Evolutionary conservation across 805 yeast genomes (phyloP).

Genomic region (Cyberlindnera maritima): DNA sequence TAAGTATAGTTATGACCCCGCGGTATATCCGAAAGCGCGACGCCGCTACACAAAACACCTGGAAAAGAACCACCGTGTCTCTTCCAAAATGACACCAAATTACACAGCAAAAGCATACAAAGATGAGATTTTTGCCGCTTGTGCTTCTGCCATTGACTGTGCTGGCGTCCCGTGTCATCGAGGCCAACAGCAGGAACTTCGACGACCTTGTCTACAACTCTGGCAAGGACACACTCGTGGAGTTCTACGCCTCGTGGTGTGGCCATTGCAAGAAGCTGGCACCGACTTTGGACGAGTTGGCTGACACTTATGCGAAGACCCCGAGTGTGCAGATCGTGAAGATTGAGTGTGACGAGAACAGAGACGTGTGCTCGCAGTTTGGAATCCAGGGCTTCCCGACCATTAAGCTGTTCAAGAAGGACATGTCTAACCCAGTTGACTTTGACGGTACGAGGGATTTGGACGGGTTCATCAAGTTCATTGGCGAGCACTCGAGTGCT

Average conservation of each 20-base stretch:
- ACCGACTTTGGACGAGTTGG: slow-evolving; percentile 84
- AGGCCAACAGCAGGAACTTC: slow-evolving; percentile 36
- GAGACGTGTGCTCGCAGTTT: slow-evolving; percentile 64
- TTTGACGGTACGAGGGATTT: slow-evolving; percentile 70
- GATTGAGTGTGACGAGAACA: slow-evolving; percentile 87
- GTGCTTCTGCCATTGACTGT: slow-evolving; percentile 7
- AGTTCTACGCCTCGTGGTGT: slow-evolving; percentile 97
- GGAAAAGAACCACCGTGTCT: background rate
- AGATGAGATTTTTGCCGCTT: slow-evolving; percentile 2
- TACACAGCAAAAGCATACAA: background rate
- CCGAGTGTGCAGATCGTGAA: slow-evolving; percentile 73
- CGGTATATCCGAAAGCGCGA: background rate
- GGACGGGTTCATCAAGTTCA: slow-evolving; percentile 65
- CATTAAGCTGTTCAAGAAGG: slow-evolving; percentile 66
- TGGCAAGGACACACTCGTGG: slow-evolving; percentile 71
- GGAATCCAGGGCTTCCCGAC: slow-evolving; percentile 92
- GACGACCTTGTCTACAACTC: slow-evolving; percentile 55
- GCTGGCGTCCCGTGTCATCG: slow-evolving; percentile 11
- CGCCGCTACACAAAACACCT: background rate
- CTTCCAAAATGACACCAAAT: too few relatives aligned
- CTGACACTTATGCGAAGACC: slow-evolving; percentile 52
- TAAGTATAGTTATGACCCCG: background rate
- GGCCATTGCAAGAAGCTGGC: slow-evolving; percentile 92
- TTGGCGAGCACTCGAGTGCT: slow-evolving; percentile 41
- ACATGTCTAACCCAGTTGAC: slow-evolving; percentile 52